A percentile compares a stretch with the other conserved stretches of the same genome.
Conservation (phyloP, 345 rosid genomes). For the Salix koriyanagi region DNA sequence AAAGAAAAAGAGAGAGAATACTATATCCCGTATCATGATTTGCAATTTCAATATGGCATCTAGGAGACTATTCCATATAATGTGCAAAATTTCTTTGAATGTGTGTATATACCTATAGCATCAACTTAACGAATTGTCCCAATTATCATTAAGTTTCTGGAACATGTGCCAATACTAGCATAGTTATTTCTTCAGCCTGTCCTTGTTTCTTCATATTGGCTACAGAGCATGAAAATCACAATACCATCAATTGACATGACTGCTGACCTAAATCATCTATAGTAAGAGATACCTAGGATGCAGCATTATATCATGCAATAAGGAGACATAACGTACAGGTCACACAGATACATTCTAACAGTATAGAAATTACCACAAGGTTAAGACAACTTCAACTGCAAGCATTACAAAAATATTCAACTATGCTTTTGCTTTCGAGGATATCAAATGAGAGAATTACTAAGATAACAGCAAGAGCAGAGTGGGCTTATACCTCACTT, state of each 20-base stretch:
- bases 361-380: slow-evolving; percentile 5
- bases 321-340: background rate
- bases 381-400: background rate
- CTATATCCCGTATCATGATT: background rate
- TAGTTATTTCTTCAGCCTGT: background rate
- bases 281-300: background rate
- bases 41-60: background rate
- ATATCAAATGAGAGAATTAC: background rate
- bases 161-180: background rate
- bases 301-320: background rate
- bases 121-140: background rate
- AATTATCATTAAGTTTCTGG: background rate
- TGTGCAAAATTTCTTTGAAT: background rate
- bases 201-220: background rate
- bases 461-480: slow-evolving; percentile 1
- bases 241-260: background rate
- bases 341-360: background rate
- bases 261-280: slow-evolving; percentile 1
- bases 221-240: background rate
- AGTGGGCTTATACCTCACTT: slow-evolving; percentile 60
- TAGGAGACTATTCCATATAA: background rate
- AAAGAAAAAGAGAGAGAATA: background rate
- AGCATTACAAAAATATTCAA: background rate
- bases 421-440: slow-evolving; percentile 7
- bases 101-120: background rate